Base-by-base conservation (phyloP, 768 basidiomycete species). In the Tricholoma hemisulphureum region DNA sequence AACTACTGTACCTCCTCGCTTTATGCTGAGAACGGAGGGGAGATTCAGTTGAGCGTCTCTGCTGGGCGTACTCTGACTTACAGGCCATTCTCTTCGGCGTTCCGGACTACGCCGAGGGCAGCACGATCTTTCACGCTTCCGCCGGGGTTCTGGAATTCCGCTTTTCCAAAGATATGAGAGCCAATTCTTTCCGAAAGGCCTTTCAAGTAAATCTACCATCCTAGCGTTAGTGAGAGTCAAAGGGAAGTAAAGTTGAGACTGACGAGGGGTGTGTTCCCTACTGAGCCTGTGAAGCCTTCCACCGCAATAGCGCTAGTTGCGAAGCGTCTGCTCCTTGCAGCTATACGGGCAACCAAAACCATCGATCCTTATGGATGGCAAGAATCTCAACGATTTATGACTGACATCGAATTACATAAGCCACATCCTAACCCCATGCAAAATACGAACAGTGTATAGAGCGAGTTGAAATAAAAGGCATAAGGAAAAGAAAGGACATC, bases 51-150 rank as follows among this genome's bases (percentile, higher is more conserved):
- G 45, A 50, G 39, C 26, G 10, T 20, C 20, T 9, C 9, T 20
- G n/a, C 11, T 41, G 34, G 28, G 23, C 18, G 58, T 20, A 29
- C 26, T 28, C 37, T 6, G 34, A 81, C 88, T 70, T 63, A 90
- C 93, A 77, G 71, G 61, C 95, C 95, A 64, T 82, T 81, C 66
- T 86, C 79, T 74, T 98, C 96, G 3, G 96, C 96, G 69, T 95
- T 88, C 53, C 77, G 77, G 49, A 99, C 75, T 52, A 99, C 81
- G 28, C 92, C 94, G 14, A 97, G 81, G 2, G 96, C 97, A 35
- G 97, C 97, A 48, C 97, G 87, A 69, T 99, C 97, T 75, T 99
- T 99, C 63, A 99, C 93, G 61, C 92, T 95, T 37, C 96, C 96
- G 5, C 97, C 97, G 0, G 97, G 97, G 67, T 98, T 98, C 76